A percentile compares a stretch with the other conserved stretches of the same genome.
These are phyloP conservation scores for Pythium apleroticum DNA, from an alignment of 352 stramenopile species.

Conservation along the genomic window DNA sequence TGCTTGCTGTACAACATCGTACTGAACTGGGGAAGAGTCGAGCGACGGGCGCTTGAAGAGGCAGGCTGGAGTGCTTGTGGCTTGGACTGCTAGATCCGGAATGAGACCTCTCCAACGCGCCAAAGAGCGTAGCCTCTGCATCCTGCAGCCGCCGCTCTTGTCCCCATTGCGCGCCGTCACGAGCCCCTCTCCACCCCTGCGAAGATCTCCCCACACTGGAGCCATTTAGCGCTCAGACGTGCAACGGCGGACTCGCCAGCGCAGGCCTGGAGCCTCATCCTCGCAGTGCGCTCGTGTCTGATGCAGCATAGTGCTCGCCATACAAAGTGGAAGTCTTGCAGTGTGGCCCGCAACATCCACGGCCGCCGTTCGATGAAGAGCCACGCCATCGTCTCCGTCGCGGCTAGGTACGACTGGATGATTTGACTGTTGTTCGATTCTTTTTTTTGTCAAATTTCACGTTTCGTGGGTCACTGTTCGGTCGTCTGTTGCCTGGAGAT, in stretches of 20 bases:
- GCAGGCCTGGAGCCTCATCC: too few species aligned
- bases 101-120: slow-evolving; percentile 2
- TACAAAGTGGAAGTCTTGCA: not conserved
- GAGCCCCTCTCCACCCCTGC: too few species aligned
- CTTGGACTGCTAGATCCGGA: slow-evolving; percentile 13
- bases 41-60: not conserved
- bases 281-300: not conserved
- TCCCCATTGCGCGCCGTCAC: not conserved
- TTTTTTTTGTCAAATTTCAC: not conserved
- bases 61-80: not conserved
- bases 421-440: not conserved
- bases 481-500: too few species aligned
- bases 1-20: slow-evolving; percentile 6
- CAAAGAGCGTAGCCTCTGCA: not conserved
- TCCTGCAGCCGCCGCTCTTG: not conserved
- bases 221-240: too few species aligned
- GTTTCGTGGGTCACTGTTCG: not conserved
- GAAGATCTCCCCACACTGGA: too few species aligned
- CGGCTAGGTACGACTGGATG: not conserved
- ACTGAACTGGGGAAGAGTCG: not conserved
- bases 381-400: not conserved
- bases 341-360: not conserved
- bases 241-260: not conserved
- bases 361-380: not conserved
- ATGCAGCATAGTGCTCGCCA: not conserved